Percentiles rank a stretch among this genome's conserved stretches.
These are phyloP conservation scores for Crithidia fasciculata DNA, from an alignment of 208 protist genomes.

Conservation along the genomic window DNA sequence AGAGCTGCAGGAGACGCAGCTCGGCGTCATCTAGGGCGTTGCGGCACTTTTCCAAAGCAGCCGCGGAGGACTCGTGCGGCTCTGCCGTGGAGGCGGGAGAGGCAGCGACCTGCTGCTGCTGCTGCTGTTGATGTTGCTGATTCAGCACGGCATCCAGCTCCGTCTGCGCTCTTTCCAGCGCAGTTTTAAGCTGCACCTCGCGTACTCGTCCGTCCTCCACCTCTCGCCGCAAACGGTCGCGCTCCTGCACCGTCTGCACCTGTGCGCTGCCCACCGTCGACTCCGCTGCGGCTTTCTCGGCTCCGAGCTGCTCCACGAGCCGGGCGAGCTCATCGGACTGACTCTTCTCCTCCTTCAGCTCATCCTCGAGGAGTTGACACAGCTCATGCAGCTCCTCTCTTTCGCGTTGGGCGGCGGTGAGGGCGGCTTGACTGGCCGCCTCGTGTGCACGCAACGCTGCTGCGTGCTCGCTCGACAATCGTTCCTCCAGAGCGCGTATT, in stretches of 20 bases:
- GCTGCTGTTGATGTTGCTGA: background rate
- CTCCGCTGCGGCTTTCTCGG: conserved; percentile 27
- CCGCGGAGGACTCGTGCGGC: background rate
- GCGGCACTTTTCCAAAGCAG: conserved; percentile 24
- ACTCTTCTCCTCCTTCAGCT: conserved; percentile 41
- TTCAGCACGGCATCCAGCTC: conserved; percentile 2
- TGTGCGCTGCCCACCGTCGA: conserved; percentile 15
- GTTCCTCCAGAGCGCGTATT: conserved; percentile 1
- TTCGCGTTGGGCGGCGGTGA: conserved; percentile 23
- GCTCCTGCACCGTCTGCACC: conserved; percentile 18
- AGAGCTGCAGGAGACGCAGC: conserved; percentile 22
- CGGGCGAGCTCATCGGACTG: conserved; percentile 37
- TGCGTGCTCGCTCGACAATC: background rate
- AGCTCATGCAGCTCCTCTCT: conserved; percentile 44
- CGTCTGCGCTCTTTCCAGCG: conserved; percentile 4
- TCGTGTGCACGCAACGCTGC: background rate
- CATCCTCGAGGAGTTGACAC: conserved; percentile 48
- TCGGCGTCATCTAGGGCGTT: conserved; percentile 26
- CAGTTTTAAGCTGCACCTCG: conserved; percentile 2
- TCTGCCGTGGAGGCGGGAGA: background rate
- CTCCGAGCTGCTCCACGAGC: conserved; percentile 26
- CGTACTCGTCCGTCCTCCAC: conserved; percentile 20
- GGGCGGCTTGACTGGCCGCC: background rate
- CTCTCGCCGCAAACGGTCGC: conserved; percentile 20
- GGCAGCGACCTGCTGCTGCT: no score